Evolutionary conservation across 2,329 filamentous ascomycete species (phyloP).

Genomic region (Aureobasidium lini): DNA sequence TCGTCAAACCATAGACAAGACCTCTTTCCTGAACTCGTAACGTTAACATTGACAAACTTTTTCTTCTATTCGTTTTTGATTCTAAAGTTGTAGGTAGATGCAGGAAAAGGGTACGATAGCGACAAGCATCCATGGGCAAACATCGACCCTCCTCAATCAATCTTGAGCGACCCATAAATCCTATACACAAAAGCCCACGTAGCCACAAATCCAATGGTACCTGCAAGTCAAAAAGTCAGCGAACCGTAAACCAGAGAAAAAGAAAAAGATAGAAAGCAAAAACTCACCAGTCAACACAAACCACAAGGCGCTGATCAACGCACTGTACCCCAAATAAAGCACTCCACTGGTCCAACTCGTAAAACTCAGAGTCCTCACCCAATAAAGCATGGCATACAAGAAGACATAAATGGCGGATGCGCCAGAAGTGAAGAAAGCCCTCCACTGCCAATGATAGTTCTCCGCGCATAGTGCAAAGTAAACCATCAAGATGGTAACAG

Average conservation of each 20-base stretch:
- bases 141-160: constrained; percentile 53
- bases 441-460: constrained; percentile 99
- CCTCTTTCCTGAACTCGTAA: too few relatives aligned
- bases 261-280: background rate
- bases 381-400: constrained; percentile 82
- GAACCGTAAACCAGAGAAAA: background rate
- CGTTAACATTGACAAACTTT: too few relatives aligned
- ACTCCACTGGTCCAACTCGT: constrained; percentile 79
- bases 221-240: constrained; percentile 40
- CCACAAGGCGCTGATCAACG: constrained; percentile 80
- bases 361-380: constrained; percentile 79
- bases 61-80: too few relatives aligned
- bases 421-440: constrained; percentile 83
- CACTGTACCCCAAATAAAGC: constrained; percentile 88
- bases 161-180: constrained; percentile 97
- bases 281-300: constrained; percentile 85
- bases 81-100: too few relatives aligned
- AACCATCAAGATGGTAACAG: constrained; percentile 86
- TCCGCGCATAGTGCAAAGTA: constrained; percentile 95
- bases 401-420: constrained; percentile 91
- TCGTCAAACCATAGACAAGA: too few relatives aligned
- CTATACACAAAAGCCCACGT: constrained; percentile 91
- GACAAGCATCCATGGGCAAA: background rate
- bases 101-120: too few relatives aligned
- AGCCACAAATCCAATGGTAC: constrained; percentile 89